Base-by-base conservation (phyloP, 352 stramenopile species). In the Phytophthora melonis region DNA sequence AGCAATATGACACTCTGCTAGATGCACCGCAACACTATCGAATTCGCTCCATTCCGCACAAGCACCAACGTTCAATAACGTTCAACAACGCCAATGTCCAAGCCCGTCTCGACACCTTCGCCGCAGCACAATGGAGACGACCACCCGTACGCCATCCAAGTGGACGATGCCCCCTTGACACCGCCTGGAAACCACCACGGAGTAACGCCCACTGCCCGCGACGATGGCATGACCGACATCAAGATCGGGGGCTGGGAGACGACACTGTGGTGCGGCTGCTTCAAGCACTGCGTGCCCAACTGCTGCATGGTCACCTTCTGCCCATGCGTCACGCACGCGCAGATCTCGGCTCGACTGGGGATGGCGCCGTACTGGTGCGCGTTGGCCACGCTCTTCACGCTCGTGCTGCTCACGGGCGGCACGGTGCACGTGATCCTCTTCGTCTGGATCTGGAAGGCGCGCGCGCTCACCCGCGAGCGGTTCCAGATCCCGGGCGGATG, bases 221-320 rank as follows among this genome's bases (percentile, higher is more conserved):
- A 63, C 14, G 53, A 74, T 16, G 55, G 57, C 19, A 49, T 68
- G 19, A 34, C 54, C 10, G 49, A 74, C 25, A 71, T 78, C 71
- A 78, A 71, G 60, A 66, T 49, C 14, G 63, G 72, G 18, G 45
- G 36, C 16, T 79, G 72, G 72, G 72, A 75, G 59, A 72, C 74
- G 11, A 71, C 32, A 7, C 55, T 75, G 41, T 80, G 72, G 25
- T 84, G 63, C 56, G 77, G 66, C 32, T 89, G 81, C 70, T 82
- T 79, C 58, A 74, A 74, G n/a, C 43, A 80, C 66, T 79, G 67
- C 36, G 76, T 84, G 49, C 81, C 81, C n/a, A 88, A 86, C 52
- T 86, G 73, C 70, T 78, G 54, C 76, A 88, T 88, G 81, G 60
- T 72, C 39, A 78, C 66, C 4, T 79, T 79, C 27, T 84, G 75